phyloP scores from a whole-genome alignment of 23 red algal species.

The Gracilariopsis chorda region DNA sequence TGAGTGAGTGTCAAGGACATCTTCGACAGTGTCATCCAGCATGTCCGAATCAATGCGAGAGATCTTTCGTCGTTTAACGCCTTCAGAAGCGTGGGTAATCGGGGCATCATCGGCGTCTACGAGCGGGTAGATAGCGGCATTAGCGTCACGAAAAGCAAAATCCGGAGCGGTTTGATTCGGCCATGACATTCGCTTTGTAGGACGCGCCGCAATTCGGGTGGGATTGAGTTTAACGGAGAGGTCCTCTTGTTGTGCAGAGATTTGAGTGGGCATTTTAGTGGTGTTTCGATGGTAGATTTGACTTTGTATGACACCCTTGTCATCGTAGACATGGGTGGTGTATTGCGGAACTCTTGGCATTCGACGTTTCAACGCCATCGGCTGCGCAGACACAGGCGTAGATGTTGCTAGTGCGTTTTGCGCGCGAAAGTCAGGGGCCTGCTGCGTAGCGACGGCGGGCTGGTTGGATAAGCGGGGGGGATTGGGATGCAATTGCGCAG shows the following conservation, averaged over 20 bases:
- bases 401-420: neutral
- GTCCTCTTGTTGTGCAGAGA: neutral
- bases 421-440: too few relatives aligned
- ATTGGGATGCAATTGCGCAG: neutral
- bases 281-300: constrained; percentile 26
- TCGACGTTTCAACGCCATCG: neutral
- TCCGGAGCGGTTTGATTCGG: neutral
- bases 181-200: too few relatives aligned
- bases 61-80: neutral
- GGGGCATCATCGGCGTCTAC: neutral
- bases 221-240: neutral
- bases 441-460: neutral
- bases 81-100: neutral
- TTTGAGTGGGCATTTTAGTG: constrained; percentile 12
- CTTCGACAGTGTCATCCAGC: neutral
- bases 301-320: neutral
- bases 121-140: neutral
- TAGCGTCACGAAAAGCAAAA: neutral
- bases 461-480: neutral
- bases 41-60: neutral
- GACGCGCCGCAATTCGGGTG: neutral
- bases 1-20: neutral
- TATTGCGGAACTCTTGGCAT: constrained; percentile 2
- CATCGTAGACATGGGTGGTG: neutral
- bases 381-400: neutral